Base-by-base conservation (phyloP, 2,329 filamentous ascomycete species). In the Huntiella moniliformis region DNA sequence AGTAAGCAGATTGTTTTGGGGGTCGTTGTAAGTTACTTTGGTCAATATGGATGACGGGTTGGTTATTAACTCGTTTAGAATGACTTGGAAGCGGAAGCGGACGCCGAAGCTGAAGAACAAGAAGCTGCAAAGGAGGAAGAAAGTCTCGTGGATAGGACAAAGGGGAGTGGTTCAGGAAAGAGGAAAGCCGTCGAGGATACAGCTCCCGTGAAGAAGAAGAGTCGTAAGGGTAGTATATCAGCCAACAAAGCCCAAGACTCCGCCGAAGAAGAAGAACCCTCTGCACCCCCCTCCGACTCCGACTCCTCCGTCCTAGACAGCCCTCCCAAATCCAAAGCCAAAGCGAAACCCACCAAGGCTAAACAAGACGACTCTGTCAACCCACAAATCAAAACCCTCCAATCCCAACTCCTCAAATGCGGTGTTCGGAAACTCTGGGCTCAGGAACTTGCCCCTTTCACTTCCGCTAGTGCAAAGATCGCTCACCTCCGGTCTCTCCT, bases 361-460 rank as follows among this genome's bases (percentile, higher is more conserved):
- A 66, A 6, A 60, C 62, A 42, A 56, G 63, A 13, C n/a, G 31
- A 10, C 12, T 46, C 44, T 13, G 31, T 79, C 50, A 75, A 84
- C 49, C 77, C 73, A 3, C 82, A 93, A 58, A 81, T 95, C 57
- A 96, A 94, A 61, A 81, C 78, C 42, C 67, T 96, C 3, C 88
- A 96, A 62, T 74, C 77, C 6, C 85, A 88, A 61, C 71, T 98
- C 5, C 64, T 79, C 39, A 94, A 95, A 61, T 98, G 88, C 56
- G 88, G 88, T 28, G 75, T 95, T 46, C 80, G 85, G 45, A 96
- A 95, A 58, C 73, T 95, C 51, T 98, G 91, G 88, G 74, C 73
- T 42, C 77, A 80, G 52, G 85, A 95, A 61, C 70, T 98, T 22
- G 83, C 83, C 58, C 67, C 76, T 46, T 86, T 74, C 55, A 71